Conservation (phyloP, 345 rosid genomes). For the Mercurialis annua region DNA sequence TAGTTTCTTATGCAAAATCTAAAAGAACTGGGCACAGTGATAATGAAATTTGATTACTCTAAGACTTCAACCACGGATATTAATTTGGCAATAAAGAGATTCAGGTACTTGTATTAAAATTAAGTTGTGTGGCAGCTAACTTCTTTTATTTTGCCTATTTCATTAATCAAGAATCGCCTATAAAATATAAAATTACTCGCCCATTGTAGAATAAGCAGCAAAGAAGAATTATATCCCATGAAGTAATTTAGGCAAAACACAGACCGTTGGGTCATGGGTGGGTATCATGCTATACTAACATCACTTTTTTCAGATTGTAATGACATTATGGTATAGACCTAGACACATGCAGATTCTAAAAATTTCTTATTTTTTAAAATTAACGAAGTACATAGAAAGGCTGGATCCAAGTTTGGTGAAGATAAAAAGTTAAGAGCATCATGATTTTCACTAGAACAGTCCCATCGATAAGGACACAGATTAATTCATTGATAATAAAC, state of each 20-base stretch:
- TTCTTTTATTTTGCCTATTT: neutral
- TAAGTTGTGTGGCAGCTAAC: neutral
- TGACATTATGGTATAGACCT: neutral
- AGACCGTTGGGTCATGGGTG: too few relatives aligned
- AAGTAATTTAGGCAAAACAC: neutral
- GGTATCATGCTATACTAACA: neutral
- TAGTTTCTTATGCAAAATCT: neutral
- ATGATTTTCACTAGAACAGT: conserved; percentile 6
- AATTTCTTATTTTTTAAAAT: neutral
- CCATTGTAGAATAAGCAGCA: neutral
- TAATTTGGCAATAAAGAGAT: neutral
- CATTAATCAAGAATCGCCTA: neutral
- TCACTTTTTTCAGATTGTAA: neutral
- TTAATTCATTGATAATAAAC: conserved; percentile 16
- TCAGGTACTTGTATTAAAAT: neutral
- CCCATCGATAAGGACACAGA: conserved; percentile 2
- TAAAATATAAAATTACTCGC: neutral
- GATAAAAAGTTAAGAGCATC: neutral
- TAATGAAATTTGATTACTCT: neutral
- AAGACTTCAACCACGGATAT: neutral
- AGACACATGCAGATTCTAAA: neutral
- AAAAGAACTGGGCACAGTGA: neutral
- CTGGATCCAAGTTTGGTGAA: neutral
- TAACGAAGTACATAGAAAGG: neutral
- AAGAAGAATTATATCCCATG: neutral